These are phyloP conservation scores for Westerdykella aurantiaca DNA, from an alignment of 2,329 filamentous ascomycete species.

Conservation along the genomic window DNA sequence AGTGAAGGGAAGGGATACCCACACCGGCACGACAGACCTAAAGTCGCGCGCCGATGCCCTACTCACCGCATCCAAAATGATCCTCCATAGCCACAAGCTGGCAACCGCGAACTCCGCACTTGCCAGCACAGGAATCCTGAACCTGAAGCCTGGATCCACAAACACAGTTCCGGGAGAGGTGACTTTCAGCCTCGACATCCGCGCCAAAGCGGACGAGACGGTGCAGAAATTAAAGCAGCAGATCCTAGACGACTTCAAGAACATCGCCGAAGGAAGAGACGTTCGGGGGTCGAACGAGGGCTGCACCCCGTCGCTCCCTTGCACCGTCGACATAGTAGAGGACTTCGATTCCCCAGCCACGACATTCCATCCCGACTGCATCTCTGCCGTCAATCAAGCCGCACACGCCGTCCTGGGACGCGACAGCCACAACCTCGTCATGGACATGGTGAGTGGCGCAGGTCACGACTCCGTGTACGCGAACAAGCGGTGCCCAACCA, in stretches of 20 bases:
- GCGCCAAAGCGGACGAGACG: constrained; percentile 52
- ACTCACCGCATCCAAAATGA: constrained; percentile 61
- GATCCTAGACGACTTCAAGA: constrained; percentile 53
- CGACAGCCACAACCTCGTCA: constrained; percentile 47
- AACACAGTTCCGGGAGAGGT: constrained; percentile 69
- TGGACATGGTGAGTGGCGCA: constrained; percentile 58
- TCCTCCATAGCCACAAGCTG: constrained; percentile 58
- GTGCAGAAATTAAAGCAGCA: constrained; percentile 54
- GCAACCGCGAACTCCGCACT: constrained; percentile 57
- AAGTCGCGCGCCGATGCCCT: constrained; percentile 62
- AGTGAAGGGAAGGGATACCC: constrained; percentile 61
- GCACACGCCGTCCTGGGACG: constrained; percentile 54
- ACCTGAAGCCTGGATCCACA: constrained; percentile 60
- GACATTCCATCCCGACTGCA: constrained; percentile 62
- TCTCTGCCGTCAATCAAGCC: constrained; percentile 57
- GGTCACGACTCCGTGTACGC: constrained; percentile 54
- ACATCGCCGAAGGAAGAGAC: constrained; percentile 54
- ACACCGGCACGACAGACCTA: constrained; percentile 70
- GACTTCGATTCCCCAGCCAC: constrained; percentile 55
- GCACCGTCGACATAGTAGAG: constrained; percentile 52
- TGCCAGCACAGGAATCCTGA: constrained; percentile 65
- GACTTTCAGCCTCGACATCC: constrained; percentile 63
- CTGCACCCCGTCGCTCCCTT: constrained; percentile 47
- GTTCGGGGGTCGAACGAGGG: constrained; percentile 43
- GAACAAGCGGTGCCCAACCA: constrained; percentile 42